Base-by-base conservation (phyloP, 2,329 filamentous ascomycete species). In the Ustulina deusta region DNA sequence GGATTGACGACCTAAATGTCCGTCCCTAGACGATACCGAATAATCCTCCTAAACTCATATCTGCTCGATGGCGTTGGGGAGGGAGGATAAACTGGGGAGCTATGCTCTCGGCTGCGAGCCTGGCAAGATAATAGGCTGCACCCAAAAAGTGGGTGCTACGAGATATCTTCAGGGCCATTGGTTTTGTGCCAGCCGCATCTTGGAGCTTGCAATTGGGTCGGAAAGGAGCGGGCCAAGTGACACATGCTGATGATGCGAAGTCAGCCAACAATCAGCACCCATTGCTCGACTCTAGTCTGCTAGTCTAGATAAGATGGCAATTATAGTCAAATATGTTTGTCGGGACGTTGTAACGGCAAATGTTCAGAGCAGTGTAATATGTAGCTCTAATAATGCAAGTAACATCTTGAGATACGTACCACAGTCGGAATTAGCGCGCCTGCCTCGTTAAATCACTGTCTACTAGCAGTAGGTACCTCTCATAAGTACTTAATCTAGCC, bases 351-450 rank as follows among this genome's bases (percentile, higher is more conserved):
- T 42, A 42, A 42, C 29, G 32, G 10, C 15, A 32, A 32, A 10
- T 32, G 48, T 51, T 29, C n/a, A 17, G 27, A n/a, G 13, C 48
- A 32, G 48, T 10, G 27, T 51, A 51, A 51, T 51, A 51, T n/a
- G 27, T 32, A 51, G 32, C 17, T 11, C 15, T 7, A 32, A 7
- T 7, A 32, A 32, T 7, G 7, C 7, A 7, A 32, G 3, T 32
- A 32, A 32, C 29, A 32, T 32, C 3, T 32, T 32, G 29, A 32
- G 29, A 32, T 32, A 32, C 29, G 4, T 32, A 32, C 29, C 29
- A 7, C 29, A 7, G 29, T 32, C 3, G 29, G 29, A 32, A 32
- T 32, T 51, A 51, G 48, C 46, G 46, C 27, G 9, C 9, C 40
- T 20, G 25, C 38, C 38, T 3, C n/a, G 3, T 42, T 22, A 58